phyloP scores from a whole-genome alignment of 2,329 filamentous ascomycete species.

The Sarocladiaceae sp. region DNA sequence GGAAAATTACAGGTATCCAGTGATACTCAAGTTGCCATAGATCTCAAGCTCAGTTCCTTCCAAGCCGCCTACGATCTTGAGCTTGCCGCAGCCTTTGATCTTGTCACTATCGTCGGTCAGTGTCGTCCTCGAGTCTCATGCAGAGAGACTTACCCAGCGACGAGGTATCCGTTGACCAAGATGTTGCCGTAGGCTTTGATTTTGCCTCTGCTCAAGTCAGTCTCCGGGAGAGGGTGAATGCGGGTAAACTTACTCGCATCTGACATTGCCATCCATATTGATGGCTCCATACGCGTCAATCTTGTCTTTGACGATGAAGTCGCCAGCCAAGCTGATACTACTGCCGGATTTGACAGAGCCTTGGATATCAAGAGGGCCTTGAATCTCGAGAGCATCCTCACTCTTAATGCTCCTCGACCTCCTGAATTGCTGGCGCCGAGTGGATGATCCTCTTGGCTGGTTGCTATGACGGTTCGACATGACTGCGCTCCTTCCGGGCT shows the following conservation, averaged over 20 bases:
- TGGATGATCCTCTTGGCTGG: constrained; percentile 17
- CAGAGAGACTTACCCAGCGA: constrained; percentile 26
- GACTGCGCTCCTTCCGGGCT: no score
- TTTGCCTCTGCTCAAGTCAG: constrained; percentile 25
- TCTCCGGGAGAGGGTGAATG: background rate
- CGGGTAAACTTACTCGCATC: constrained; percentile 31
- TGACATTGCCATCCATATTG: constrained; percentile 34
- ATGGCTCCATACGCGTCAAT: constrained; percentile 42
- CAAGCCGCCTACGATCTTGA: constrained; percentile 35
- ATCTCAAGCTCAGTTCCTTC: constrained; percentile 39
- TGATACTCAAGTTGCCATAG: constrained; percentile 39
- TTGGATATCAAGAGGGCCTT: constrained; percentile 40
- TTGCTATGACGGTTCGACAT: constrained; percentile 12
- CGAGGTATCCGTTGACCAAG: constrained; percentile 30
- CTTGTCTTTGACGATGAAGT: constrained; percentile 36
- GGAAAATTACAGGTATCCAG: constrained; percentile 35
- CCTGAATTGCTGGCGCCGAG: constrained; percentile 17
- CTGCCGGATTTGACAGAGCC: constrained; percentile 40
- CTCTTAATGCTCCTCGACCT: constrained; percentile 35
- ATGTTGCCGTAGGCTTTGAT: constrained; percentile 43
- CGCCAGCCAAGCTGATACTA: constrained; percentile 36
- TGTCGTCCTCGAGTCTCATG: constrained; percentile 11
- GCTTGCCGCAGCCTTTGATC: constrained; percentile 40
- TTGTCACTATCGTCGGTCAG: constrained; percentile 30
- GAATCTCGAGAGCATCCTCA: constrained; percentile 32